Percentiles rank a stretch among this genome's conserved stretches.
These are phyloP conservation scores for Aspergillus pseudoglaucus DNA, from an alignment of 2,329 filamentous ascomycete species.

Conservation along the genomic window DNA sequence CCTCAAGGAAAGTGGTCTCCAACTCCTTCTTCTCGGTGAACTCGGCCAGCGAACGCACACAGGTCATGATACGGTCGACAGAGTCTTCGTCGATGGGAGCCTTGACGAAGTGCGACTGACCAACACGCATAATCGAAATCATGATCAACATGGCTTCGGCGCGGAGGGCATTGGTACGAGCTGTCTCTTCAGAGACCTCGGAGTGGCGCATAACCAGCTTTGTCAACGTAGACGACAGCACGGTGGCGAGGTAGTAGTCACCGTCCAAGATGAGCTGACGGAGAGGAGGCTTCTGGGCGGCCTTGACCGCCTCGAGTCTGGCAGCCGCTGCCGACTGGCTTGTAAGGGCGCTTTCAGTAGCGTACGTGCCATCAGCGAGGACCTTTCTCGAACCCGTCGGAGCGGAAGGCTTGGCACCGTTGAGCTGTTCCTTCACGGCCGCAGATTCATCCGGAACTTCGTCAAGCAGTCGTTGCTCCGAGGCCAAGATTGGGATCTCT, in stretches of 20 bases:
- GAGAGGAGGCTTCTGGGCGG: constrained; percentile 90
- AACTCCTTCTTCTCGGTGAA: constrained; percentile 85
- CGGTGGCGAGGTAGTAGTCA: constrained; percentile 91
- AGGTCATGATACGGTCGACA: constrained; percentile 97
- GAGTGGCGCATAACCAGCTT: constrained; percentile 97
- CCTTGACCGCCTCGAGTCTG: constrained; percentile 91
- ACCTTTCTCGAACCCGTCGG: constrained; percentile 85
- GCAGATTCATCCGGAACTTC: constrained; percentile 67
- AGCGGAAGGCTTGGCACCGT: constrained; percentile 68
- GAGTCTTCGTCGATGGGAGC: constrained; percentile 96
- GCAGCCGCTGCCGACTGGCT: constrained; percentile 85
- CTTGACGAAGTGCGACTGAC: constrained; percentile 98
- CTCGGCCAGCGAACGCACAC: constrained; percentile 84
- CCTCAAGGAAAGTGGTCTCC: constrained; percentile 85
- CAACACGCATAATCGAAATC: constrained; percentile 97
- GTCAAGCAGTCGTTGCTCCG: constrained; percentile 85
- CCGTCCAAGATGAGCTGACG: constrained; percentile 93
- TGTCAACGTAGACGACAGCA: constrained; percentile 90
- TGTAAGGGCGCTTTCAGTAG: constrained; percentile 91
- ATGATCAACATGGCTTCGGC: constrained; percentile 99
- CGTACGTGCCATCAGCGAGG: constrained; percentile 92
- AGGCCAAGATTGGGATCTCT: constrained; percentile 93
- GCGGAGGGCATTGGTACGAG: constrained; percentile 85
- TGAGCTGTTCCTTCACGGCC: constrained; percentile 62
- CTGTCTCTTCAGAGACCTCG: constrained; percentile 78